Base-by-base conservation (phyloP, 139 green algal species). In the Gonium pectorale region DNA sequence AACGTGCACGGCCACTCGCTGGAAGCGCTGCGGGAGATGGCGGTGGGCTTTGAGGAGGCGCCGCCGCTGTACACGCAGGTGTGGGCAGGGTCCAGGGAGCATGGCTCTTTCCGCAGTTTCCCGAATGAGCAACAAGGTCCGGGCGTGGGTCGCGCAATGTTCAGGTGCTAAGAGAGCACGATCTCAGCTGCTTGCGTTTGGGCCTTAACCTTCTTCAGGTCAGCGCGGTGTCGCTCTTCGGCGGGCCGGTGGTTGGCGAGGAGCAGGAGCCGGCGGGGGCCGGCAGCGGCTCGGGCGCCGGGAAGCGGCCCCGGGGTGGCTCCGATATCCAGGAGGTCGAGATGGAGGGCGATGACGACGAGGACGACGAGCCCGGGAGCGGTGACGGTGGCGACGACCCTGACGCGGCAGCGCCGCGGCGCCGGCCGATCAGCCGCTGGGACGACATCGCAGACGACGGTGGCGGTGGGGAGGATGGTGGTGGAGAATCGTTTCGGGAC, bases 311-410 rank as follows among this genome's bases (percentile, higher is more conserved):
- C 43, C 43, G 41, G 29, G 26, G 43, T 22, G 60, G 8, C 59
- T 78, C 19, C 33, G 80, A 70, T 44, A 94, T 94, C 69, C 52
- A 77, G 9, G 91, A 94, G 52, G 92, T 93, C 49, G 92, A 94
- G 13, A 94, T 94, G 92, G 89, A 85, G 13, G 75, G 52, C 2
- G 69, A 66, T 5, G 84, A 78, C 0, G 75, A 44, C 5, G 86
- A 75, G 13, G 83, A 74, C 0, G 79, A 31, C 0, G 86, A 31
- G 40, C 15, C 37, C 17, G 69, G 38, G 37, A 26, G 43, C 31
- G 44, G 1, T 7, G 51, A 0, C 35, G 52, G 33, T 24, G n/a
- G 51, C 38, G 72, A 38, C 52, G 52, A 26, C 26, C 35, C 37
- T 2, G 72, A 52, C 7, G 52, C 52, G 44, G 71, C 21, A 19